These are phyloP conservation scores for Chaetomium olivaceum DNA, from an alignment of 2,329 filamentous ascomycete genomes.

Conservation along the genomic window DNA sequence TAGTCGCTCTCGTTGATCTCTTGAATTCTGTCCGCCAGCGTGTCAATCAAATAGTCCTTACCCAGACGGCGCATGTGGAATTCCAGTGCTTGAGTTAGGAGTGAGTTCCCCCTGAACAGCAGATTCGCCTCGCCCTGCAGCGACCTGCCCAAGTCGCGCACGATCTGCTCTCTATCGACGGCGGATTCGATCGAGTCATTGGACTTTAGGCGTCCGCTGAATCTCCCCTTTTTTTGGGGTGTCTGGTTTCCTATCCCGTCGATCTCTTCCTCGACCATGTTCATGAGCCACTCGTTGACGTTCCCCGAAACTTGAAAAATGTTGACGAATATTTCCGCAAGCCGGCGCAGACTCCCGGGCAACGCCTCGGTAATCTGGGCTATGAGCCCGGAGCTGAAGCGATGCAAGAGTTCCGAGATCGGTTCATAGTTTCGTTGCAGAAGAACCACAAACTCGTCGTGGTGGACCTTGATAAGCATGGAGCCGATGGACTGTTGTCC, in stretches of 20 bases:
- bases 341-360: conserved; percentile 72
- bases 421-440: conserved; percentile 82
- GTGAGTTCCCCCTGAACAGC: conserved; percentile 90
- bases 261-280: conserved; percentile 93
- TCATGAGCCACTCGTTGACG: conserved; percentile 86
- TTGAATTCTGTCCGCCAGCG: conserved; percentile 78
- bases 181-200: conserved; percentile 65
- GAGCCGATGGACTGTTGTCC: conserved; percentile 76
- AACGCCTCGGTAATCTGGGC: conserved; percentile 79
- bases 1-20: conserved; percentile 90
- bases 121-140: conserved; percentile 87
- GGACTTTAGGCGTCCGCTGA: conserved; percentile 69
- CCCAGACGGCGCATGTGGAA: conserved; percentile 94
- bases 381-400: conserved; percentile 80
- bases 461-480: conserved; percentile 77
- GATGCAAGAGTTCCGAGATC: conserved; percentile 79
- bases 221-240: conserved; percentile 70
- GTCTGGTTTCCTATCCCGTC: conserved; percentile 86
- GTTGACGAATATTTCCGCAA: conserved; percentile 85
- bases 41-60: conserved; percentile 87
- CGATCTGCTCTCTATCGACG: conserved; percentile 68
- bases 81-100: conserved; percentile 90
- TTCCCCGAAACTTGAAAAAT: conserved; percentile 92
- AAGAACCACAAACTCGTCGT: conserved; percentile 88
- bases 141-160: conserved; percentile 76